Evolutionary conservation across 495 filamentous ascomycete genomes (phyloP), one percentile per base, ranked within the genome.

Genomic region (Talaromyces nanjingensis): DNA sequence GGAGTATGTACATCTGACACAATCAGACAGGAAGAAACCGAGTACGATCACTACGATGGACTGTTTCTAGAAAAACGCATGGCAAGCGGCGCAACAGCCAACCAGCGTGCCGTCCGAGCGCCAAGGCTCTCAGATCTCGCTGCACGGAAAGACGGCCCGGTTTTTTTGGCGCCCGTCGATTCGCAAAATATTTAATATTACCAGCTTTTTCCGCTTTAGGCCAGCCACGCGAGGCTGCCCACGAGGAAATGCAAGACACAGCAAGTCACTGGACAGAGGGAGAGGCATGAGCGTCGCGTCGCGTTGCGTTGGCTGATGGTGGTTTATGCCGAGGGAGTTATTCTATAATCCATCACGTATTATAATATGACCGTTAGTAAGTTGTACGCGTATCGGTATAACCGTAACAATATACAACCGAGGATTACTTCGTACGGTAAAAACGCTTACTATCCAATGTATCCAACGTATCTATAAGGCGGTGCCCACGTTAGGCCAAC

Each of bases 111-210:
- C 11, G 33, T 12, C 33, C 33, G 33, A 37, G 33, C 33, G 52
- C 22, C 25, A 55, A 55, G 45, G 45, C 45, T 29, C 52, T 55
- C 52, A 24, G 52, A 24, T 25, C 52, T 55, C 52, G 45, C 45
- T 49, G 45, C 12, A 56, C 53, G 53, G 53, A 56, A 56, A 27
- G 53, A 56, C 53, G 53, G 53, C 22, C 53, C 53, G 53, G 53
- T 56, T 56, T 29, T 56, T 29, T 56, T 56, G 53, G 53, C 53
- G 53, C 53, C 53, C 11, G 20, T 27, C 22, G 27, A 56, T 56
- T 25, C 27, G 12, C 53, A 22, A 22, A 24, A 29, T 24, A 24
- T 2, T 24, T 24, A 24, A 56, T 27, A 27, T 27, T 27, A 56
- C 27, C 18, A 56, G 45, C 27, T 29, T 27, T 56, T 56, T 31